Evolutionary conservation across 2,329 filamentous ascomycete species (phyloP).

Genomic region (Cladophialophora exuberans): DNA sequence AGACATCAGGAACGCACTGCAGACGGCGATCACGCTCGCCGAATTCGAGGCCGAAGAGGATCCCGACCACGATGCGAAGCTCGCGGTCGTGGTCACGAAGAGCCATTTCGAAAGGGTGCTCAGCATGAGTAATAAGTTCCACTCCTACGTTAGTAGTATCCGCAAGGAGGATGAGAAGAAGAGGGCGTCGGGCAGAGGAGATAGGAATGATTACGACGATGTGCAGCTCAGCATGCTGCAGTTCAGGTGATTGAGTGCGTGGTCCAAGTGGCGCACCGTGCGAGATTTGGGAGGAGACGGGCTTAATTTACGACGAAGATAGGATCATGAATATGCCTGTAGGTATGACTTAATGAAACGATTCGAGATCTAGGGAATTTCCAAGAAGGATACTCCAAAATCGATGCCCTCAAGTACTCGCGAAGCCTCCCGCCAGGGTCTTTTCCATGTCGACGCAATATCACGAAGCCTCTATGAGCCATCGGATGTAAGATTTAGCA

Average conservation of each 20-base stretch:
- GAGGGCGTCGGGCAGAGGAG: neutral
- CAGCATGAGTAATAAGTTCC: neutral
- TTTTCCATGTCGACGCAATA: neutral
- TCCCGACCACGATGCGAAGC: neutral
- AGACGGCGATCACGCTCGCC: neutral
- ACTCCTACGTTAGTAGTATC: neutral
- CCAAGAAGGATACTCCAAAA: too few relatives aligned
- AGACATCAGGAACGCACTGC: constrained; percentile 39
- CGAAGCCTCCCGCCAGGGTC: neutral
- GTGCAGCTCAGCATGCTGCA: too few relatives aligned
- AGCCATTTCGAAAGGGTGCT: neutral
- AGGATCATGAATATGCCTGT: neutral
- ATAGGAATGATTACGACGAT: neutral
- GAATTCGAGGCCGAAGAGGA: neutral
- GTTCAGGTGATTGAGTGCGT: too few relatives aligned
- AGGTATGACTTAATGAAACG: neutral
- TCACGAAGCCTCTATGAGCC: too few relatives aligned
- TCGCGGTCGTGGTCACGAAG: neutral
- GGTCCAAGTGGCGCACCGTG: too few relatives aligned
- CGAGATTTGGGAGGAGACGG: neutral
- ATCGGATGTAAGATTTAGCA: neutral
- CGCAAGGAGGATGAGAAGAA: neutral
- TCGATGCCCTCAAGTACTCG: neutral
- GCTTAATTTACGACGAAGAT: neutral
- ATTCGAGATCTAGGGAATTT: too few relatives aligned